These are phyloP conservation scores for Trichoderma citrinoviride DNA, from an alignment of 2,329 filamentous ascomycete species.

Conservation along the genomic window DNA sequence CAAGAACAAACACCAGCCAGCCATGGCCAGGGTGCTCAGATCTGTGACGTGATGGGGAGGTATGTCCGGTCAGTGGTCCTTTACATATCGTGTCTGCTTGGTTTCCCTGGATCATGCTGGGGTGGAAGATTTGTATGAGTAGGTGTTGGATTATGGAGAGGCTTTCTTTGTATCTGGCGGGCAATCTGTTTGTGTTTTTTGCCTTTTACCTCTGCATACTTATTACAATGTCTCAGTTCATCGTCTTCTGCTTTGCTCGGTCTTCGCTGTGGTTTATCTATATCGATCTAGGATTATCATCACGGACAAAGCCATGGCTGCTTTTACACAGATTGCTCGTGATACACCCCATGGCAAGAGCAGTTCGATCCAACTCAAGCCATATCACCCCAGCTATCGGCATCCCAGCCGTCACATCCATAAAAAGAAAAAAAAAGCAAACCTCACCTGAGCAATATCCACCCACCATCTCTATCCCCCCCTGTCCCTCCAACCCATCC, in stretches of 20 bases:
- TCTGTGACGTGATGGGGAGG: no score
- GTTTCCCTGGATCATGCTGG: neutral
- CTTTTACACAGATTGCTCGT: neutral
- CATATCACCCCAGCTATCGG: neutral
- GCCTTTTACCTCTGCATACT: neutral
- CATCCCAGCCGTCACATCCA: neutral
- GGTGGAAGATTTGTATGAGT: neutral
- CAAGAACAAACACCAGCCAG: neutral
- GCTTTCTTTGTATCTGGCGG: neutral
- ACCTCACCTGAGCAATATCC: neutral
- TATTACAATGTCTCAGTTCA: neutral
- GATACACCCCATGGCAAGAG: neutral
- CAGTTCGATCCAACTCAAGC: no score
- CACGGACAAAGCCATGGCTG: neutral
- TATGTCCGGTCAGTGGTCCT: no score
- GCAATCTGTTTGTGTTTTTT: neutral
- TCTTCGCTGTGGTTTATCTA: neutral
- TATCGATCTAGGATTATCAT: neutral
- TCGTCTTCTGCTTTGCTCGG: neutral
- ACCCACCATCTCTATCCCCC: neutral
- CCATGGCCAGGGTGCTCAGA: neutral
- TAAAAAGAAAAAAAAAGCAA: neutral
- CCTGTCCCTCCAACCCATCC: neutral
- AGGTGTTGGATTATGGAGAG: neutral
- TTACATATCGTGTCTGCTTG: no score